phyloP scores from a whole-genome alignment of 2,329 filamentous ascomycete genomes.

The Calonectria leucothoes region DNA sequence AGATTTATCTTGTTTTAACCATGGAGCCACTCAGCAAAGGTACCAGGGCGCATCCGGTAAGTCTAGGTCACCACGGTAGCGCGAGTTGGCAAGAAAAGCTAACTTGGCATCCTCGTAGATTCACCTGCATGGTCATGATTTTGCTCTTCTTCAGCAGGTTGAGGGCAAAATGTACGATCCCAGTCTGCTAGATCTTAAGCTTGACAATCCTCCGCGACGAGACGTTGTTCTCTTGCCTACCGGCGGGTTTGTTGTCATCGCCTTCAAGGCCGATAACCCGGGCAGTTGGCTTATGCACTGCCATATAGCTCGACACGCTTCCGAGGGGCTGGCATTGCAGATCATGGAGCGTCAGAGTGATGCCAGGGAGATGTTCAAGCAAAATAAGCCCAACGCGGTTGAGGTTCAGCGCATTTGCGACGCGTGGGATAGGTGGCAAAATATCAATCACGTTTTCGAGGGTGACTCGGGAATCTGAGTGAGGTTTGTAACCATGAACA shows the following conservation, averaged over 20 bases:
- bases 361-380: neutral
- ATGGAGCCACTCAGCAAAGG: slow-evolving; percentile 14
- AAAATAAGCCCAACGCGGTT: neutral
- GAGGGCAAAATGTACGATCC: slow-evolving; percentile 24
- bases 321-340: slow-evolving; percentile 38
- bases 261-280: slow-evolving; percentile 60
- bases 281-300: slow-evolving; percentile 62
- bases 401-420: neutral
- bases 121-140: slow-evolving; percentile 39
- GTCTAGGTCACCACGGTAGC: neutral
- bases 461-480: neutral
- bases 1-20: slow-evolving; percentile 33
- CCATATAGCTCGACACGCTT: slow-evolving; percentile 61
- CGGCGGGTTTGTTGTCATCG: slow-evolving; percentile 58
- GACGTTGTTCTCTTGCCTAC: slow-evolving; percentile 60
- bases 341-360: slow-evolving; percentile 28
- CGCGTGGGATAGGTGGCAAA: neutral
- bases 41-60: slow-evolving; percentile 33
- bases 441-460: neutral
- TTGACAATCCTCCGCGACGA: slow-evolving; percentile 60
- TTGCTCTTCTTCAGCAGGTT: slow-evolving; percentile 33
- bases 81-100: neutral
- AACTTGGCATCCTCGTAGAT: slow-evolving; percentile 16
- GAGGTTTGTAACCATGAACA: neutral
- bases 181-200: slow-evolving; percentile 22